Conservation (phyloP, 2,329 filamentous ascomycete genomes). For the Pleoardoris graminearum region DNA sequence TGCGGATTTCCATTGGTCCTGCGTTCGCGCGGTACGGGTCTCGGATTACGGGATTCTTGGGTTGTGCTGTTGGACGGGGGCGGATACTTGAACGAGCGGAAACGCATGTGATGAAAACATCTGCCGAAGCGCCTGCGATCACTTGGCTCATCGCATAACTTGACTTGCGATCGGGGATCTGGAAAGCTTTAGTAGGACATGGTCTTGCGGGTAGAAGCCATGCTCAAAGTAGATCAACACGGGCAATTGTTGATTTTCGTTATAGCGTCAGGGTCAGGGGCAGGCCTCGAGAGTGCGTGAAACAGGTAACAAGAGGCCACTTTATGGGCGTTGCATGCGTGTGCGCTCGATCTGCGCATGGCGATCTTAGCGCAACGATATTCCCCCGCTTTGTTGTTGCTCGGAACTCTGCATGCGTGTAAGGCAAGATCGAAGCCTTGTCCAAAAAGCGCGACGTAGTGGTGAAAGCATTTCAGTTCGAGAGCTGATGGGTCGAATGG, state of each 20-base stretch:
- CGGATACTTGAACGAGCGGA: no score
- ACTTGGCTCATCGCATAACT: no score
- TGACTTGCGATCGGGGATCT: no score
- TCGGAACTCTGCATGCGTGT: neutral
- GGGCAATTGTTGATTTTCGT: conserved; percentile 1
- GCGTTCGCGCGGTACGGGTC: neutral
- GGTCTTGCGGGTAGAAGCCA: no score
- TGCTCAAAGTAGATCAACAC: neutral
- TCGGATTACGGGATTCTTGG: neutral
- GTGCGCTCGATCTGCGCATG: conserved; percentile 14
- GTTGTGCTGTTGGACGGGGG: no score
- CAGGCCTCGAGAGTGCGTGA: neutral
- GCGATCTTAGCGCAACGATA: conserved; percentile 13
- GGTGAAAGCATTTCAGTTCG: no score
- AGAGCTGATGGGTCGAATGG: no score
- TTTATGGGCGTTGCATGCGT: conserved; percentile 5
- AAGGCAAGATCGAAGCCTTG: neutral
- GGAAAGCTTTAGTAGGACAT: no score
- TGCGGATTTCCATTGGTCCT: neutral
- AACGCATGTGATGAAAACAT: no score
- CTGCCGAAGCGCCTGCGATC: no score
- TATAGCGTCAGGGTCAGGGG: no score
- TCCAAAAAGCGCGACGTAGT: neutral
- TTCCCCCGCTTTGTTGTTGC: neutral
- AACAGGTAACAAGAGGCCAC: conserved; percentile 12